Evolutionary conservation across 2,329 filamentous ascomycete species (phyloP), one percentile per base, ranked within the genome.

Genomic region (Aotearoamyces nothofagi): DNA sequence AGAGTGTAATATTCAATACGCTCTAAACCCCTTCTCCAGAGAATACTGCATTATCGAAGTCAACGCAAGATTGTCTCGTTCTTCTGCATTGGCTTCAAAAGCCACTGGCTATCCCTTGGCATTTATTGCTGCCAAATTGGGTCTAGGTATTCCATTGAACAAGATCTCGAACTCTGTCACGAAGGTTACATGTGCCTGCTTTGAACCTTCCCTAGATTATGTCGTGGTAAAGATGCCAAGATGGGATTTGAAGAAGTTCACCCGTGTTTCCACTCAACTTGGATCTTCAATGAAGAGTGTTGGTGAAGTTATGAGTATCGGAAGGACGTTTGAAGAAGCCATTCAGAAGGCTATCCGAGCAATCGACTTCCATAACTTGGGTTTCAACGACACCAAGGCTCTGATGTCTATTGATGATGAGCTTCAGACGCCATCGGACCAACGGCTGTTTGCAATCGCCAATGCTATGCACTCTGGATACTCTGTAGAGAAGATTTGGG

Each of bases 21-120:
- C 90, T 4, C 61, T 98, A 30, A 94, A 98, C 58, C 90, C 90
- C 3, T 82, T 86, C 54, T 94, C 86, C 1, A 76, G 70, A 51
- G 90, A 98, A 51, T 98, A 94, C 61, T 94, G 90, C 64, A 94
- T 98, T 42, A 98, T 98, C 49, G 90, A 98, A 55, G 90, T 98
- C 60, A 98, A 98, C 48, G 90, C 87, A 27, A 78, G 87, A 66
- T 63, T 98, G 34, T 98, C 87, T 28, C 70, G 90, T 57, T 98
- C 87, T 27, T 98, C 87, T 8, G 87, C 90, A 10, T 63, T 98
- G 39, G 87, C 87, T 13, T 96, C 90, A 13, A 98, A 98, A 62
- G 87, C 87, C 5, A 98, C 87, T 6, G 87, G 90, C 20, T 98
- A 96, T 51, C 87, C 87, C 17, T 61, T 98, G 40, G 87, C 90